Percentiles rank a stretch among this genome's conserved stretches.
Evolutionary conservation across 371 early-diverging fungal species (phyloP).

Genomic region (Mucor circinelloides): DNA sequence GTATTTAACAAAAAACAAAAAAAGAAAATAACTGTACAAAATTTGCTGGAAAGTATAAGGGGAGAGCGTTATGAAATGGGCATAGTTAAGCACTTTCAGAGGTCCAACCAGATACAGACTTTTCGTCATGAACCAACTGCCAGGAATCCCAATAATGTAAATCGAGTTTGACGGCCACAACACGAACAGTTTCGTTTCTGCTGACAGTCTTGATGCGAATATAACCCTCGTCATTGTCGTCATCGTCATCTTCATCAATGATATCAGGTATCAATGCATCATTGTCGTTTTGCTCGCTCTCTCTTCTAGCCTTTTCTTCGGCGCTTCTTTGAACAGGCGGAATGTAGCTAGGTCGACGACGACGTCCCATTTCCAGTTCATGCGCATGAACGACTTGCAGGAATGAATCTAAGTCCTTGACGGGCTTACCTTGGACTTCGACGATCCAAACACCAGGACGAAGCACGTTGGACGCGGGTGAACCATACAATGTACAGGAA

Average conservation of each 20-base stretch:
- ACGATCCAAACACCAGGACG: conserved; percentile 75
- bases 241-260: conserved; percentile 16
- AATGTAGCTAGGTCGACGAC: conserved; percentile 40
- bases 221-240: conserved; percentile 42
- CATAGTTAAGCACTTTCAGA: conserved; percentile 35
- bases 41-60: background rate
- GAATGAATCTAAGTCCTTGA: conserved; percentile 54
- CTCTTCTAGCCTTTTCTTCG: conserved; percentile 9
- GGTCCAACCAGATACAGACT: conserved; percentile 65
- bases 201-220: conserved; percentile 72
- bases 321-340: conserved; percentile 31
- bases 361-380: conserved; percentile 24
- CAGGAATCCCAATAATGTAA: conserved; percentile 78
- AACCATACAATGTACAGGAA: conserved; percentile 69
- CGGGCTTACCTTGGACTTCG: conserved; percentile 58
- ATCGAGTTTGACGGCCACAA: conserved; percentile 69
- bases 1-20: background rate
- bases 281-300: conserved; percentile 41
- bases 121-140: conserved; percentile 60
- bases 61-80: background rate
- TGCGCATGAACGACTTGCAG: conserved; percentile 46
- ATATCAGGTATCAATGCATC: conserved; percentile 4
- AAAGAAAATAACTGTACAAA: background rate
- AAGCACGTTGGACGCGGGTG: conserved; percentile 69
- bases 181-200: conserved; percentile 54